These are phyloP conservation scores for Solanum corneliomulleri DNA, from an alignment of 257 asterid genomes.

Conservation along the genomic window DNA sequence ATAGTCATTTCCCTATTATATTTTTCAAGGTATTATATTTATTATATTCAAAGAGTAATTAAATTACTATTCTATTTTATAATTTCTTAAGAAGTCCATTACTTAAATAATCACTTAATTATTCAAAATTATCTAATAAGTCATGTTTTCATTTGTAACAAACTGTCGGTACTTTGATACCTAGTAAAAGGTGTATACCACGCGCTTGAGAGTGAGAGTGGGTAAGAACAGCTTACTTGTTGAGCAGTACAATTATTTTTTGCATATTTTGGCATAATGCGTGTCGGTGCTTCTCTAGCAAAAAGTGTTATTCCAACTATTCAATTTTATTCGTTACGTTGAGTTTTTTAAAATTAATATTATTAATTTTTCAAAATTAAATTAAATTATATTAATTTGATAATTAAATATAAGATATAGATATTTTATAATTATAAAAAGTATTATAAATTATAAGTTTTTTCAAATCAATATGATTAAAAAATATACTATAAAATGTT, in stretches of 20 bases:
- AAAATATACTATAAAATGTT: fast-evolving
- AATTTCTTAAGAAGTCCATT: too few relatives aligned
- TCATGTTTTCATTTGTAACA: not conserved
- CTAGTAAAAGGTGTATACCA: not conserved
- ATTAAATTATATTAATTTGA: fast-evolving
- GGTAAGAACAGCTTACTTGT: not conserved
- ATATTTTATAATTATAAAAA: too few relatives aligned
- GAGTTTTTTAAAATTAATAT: fast-evolving
- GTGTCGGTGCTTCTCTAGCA: not conserved
- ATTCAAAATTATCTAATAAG: not conserved
- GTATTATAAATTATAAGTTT: too few relatives aligned
- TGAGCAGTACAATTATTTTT: not conserved
- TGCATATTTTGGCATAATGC: not conserved
- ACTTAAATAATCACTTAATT: too few relatives aligned
- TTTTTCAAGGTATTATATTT: too few relatives aligned
- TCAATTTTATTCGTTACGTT: fast-evolving
- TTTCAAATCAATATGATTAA: fast-evolving
- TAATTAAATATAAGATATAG: fast-evolving
- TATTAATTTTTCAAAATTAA: too few relatives aligned
- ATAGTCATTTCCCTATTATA: too few relatives aligned
- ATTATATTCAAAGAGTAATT: too few relatives aligned
- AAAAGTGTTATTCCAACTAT: not conserved
- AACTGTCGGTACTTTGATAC: not conserved
- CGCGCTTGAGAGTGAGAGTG: not conserved
- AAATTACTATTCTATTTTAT: too few relatives aligned